Evolutionary conservation across 108 stramenopile species (phyloP).

Genomic region (Cyclotella choctawhatcheeana): DNA sequence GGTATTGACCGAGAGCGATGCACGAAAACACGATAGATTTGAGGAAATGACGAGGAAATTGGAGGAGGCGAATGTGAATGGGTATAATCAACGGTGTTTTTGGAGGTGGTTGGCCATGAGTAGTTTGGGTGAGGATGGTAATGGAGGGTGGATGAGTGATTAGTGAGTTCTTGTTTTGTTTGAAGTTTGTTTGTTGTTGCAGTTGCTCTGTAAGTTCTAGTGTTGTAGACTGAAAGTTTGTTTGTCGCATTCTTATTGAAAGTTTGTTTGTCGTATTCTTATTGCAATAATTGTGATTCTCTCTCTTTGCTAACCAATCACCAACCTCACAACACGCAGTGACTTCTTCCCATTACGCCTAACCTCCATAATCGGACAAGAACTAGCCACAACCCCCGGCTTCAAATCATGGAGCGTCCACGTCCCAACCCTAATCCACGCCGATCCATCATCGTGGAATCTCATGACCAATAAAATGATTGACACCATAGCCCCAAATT

Average conservation of each 20-base stretch:
- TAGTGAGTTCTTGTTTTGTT: slow-evolving; percentile 2
- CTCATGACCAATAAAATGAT: slow-evolving; percentile 12
- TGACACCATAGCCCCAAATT: slow-evolving; percentile 12
- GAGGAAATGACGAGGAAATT: slow-evolving; percentile 12
- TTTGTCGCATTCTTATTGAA: too few relatives aligned
- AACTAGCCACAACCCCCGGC: background rate
- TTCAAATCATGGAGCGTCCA: slow-evolving; percentile 20
- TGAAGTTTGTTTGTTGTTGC: too few relatives aligned
- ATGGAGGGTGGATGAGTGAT: slow-evolving; percentile 25
- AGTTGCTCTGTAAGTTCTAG: too few relatives aligned
- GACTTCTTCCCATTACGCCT: slow-evolving; percentile 27
- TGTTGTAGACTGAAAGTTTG: too few relatives aligned
- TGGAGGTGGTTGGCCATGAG: slow-evolving; percentile 22
- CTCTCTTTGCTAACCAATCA: too few relatives aligned
- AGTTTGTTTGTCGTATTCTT: too few relatives aligned
- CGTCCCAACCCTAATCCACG: slow-evolving; percentile 21
- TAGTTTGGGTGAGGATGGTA: slow-evolving; percentile 2
- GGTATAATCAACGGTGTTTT: slow-evolving; percentile 20
- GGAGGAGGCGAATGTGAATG: background rate
- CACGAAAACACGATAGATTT: slow-evolving; percentile 18
- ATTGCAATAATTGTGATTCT: too few relatives aligned
- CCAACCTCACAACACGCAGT: too few relatives aligned
- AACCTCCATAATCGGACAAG: slow-evolving; percentile 15
- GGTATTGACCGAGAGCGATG: slow-evolving; percentile 9
- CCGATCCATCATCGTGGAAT: slow-evolving; percentile 8